These are phyloP conservation scores for Elongisporangium senticosum DNA, from an alignment of 352 stramenopile species.

Conservation along the genomic window DNA sequence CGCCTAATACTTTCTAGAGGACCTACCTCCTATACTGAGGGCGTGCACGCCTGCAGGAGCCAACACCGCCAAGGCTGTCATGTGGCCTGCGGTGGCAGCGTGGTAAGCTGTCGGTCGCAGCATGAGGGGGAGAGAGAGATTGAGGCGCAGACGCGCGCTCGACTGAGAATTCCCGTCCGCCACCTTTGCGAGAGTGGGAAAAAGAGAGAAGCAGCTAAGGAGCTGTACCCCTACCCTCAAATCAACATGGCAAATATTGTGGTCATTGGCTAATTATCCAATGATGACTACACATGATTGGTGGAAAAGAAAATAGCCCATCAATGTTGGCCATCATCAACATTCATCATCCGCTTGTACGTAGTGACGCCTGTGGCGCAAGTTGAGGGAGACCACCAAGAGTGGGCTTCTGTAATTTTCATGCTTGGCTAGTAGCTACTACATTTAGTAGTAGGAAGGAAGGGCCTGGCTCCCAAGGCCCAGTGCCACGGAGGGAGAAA, in stretches of 20 bases:
- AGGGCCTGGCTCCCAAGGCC: neutral
- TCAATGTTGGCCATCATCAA: neutral
- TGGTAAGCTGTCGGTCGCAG: neutral
- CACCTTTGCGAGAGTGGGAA: neutral
- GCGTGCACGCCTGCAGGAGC: neutral
- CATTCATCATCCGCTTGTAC: neutral
- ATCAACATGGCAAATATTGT: neutral
- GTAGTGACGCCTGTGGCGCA: neutral
- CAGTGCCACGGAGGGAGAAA: neutral
- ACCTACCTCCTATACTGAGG: neutral
- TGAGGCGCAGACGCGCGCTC: neutral
- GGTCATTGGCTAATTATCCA: neutral
- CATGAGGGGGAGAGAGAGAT: neutral
- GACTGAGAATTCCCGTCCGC: neutral
- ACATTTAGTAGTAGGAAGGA: neutral
- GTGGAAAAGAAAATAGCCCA: neutral
- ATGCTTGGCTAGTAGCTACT: neutral
- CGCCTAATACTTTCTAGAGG: neutral
- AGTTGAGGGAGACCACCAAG: neutral
- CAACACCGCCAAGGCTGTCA: neutral
- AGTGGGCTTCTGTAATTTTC: neutral
- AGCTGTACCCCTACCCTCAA: neutral
- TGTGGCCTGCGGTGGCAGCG: neutral
- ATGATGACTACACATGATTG: neutral
- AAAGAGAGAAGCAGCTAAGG: neutral